Percentiles rank a stretch among this genome's conserved stretches.
phyloP scores from a whole-genome alignment of 2,329 filamentous ascomycete genomes.

The Hypoxylon sp. region DNA sequence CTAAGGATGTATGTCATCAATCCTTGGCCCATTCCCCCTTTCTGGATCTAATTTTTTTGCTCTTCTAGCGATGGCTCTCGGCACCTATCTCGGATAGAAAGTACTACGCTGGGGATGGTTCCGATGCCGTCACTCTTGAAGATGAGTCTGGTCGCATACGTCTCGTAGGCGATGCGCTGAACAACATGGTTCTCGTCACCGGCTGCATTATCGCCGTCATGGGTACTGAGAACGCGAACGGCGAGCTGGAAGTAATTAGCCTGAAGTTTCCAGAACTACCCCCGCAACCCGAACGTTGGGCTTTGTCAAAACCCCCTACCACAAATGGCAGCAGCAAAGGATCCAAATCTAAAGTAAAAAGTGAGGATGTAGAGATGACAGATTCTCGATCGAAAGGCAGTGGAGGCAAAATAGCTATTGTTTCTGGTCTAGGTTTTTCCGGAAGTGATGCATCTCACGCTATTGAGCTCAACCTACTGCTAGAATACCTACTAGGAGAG shows the following conservation, averaged over 20 bases:
- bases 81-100: slow-evolving; percentile 80
- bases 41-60: slow-evolving; percentile 6
- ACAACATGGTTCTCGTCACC: slow-evolving; percentile 79
- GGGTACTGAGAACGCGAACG: slow-evolving; percentile 90
- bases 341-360: slow-evolving; percentile 47
- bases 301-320: slow-evolving; percentile 62
- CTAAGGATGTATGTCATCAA: slow-evolving; percentile 78
- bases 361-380: slow-evolving; percentile 67
- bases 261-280: slow-evolving; percentile 88
- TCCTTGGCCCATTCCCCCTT: background rate
- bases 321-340: slow-evolving; percentile 43
- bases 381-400: slow-evolving; percentile 48
- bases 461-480: slow-evolving; percentile 77
- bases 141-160: slow-evolving; percentile 92
- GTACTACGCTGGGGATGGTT: slow-evolving; percentile 71
- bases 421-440: slow-evolving; percentile 87
- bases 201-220: slow-evolving; percentile 94
- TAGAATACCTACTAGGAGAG: slow-evolving; percentile 90
- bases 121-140: slow-evolving; percentile 84
- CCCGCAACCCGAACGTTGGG: slow-evolving; percentile 83
- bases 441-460: slow-evolving; percentile 76
- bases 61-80: slow-evolving; percentile 82
- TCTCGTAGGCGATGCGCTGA: slow-evolving; percentile 75
- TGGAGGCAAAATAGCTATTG: slow-evolving; percentile 75
- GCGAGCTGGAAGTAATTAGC: slow-evolving; percentile 92